Evolutionary conservation across 495 filamentous ascomycete species (phyloP).

Genomic region (Talaromyces ruber): DNA sequence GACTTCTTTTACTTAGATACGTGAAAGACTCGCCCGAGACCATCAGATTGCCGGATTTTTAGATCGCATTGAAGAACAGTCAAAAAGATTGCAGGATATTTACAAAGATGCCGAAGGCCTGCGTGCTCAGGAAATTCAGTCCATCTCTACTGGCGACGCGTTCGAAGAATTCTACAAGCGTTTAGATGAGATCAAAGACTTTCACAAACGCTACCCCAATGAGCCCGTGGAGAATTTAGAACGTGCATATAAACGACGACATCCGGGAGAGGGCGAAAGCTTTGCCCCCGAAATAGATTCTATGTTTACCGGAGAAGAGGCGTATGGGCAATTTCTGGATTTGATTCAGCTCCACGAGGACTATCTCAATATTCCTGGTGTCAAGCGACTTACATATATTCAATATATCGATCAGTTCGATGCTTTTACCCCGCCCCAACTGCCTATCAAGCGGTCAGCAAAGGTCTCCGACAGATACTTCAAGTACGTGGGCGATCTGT

Average conservation of each 20-base stretch:
- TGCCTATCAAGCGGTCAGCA: slow-evolving; percentile 63
- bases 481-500: slow-evolving; percentile 71
- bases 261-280: slow-evolving; percentile 56
- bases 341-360: slow-evolving; percentile 74
- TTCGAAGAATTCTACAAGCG: slow-evolving; percentile 92
- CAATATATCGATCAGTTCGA: slow-evolving; percentile 91
- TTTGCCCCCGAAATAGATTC: slow-evolving; percentile 62
- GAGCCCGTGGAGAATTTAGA: slow-evolving; percentile 94
- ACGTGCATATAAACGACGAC: slow-evolving; percentile 72
- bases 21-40: slow-evolving; percentile 76
- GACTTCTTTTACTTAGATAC: slow-evolving; percentile 51
- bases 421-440: slow-evolving; percentile 63
- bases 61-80: slow-evolving; percentile 77
- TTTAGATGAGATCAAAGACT: slow-evolving; percentile 68
- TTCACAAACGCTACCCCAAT: slow-evolving; percentile 86
- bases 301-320: slow-evolving; percentile 94
- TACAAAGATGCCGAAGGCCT: slow-evolving; percentile 71
- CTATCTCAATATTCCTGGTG: slow-evolving; percentile 78
- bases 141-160: slow-evolving; percentile 77
- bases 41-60: slow-evolving; percentile 88
- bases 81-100: slow-evolving; percentile 67
- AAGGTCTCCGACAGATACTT: slow-evolving; percentile 91
- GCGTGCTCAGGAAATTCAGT: slow-evolving; percentile 69
- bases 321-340: slow-evolving; percentile 84
- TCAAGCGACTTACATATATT: slow-evolving; percentile 76